phyloP scores from a whole-genome alignment of 345 rosid genomes.

The Rubroshorea leprosula region DNA sequence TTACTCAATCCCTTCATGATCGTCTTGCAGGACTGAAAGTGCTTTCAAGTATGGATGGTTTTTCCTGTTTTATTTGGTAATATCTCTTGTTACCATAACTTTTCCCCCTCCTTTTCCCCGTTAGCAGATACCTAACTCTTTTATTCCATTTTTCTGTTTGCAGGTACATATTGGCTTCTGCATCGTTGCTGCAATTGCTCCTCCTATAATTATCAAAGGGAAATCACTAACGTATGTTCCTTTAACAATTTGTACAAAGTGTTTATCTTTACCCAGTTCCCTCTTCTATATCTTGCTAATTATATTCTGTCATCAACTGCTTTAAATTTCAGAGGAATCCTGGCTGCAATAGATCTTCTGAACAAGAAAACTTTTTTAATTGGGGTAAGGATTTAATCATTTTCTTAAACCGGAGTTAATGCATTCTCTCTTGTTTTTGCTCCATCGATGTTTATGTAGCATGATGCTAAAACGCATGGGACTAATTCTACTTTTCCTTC shows the following conservation, averaged over 20 bases:
- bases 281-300: not conserved
- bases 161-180: constrained; percentile 79
- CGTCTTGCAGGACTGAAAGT: constrained; percentile 67
- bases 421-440: no score
- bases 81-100: no score
- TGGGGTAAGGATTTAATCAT: constrained; percentile 65
- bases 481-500: no score
- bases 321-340: constrained; percentile 63
- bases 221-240: constrained; percentile 80
- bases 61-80: constrained; percentile 74
- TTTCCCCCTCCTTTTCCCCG: not conserved
- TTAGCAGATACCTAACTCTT: not conserved
- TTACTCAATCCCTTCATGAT: no score
- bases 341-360: constrained; percentile 67
- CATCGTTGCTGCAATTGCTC: constrained; percentile 83
- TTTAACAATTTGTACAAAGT: no score
- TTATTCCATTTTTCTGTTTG: constrained; percentile 6
- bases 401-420: no score
- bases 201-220: constrained; percentile 84
- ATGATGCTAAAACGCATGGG: no score
- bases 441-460: no score
- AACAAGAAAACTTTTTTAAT: constrained; percentile 33
- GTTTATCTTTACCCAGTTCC: no score
- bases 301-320: not conserved
- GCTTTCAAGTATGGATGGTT: constrained; percentile 85